Percentiles rank a stretch among this genome's conserved stretches.
Conservation (phyloP, 2,329 filamentous ascomycete species). For the Cyphellophora europaea region DNA sequence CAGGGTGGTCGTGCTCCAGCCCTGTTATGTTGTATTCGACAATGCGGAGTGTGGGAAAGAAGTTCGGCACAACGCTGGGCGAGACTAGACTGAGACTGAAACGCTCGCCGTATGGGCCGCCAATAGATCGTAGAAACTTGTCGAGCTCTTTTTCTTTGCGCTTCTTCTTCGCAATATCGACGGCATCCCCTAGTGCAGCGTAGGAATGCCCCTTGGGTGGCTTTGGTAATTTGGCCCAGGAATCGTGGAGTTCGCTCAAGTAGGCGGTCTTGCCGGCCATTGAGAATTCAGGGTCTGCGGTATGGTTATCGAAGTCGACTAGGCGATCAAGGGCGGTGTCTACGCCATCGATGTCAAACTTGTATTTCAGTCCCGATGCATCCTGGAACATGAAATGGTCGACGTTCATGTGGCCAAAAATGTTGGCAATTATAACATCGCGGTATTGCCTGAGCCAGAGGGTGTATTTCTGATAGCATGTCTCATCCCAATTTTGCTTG, state of each 20-base stretch:
- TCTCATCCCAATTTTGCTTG: conserved; percentile 90
- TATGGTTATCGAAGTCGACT: not conserved
- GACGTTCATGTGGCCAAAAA: conserved; percentile 97
- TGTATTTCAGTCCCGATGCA: conserved; percentile 57
- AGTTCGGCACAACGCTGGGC: conserved; percentile 86
- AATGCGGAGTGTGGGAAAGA: conserved; percentile 82
- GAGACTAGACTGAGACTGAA: conserved; percentile 74
- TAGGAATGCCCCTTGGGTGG: conserved; percentile 26
- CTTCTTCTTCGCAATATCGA: conserved; percentile 22
- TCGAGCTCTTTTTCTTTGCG: conserved; percentile 36
- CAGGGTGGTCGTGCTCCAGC: conserved; percentile 43
- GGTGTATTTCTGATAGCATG: conserved; percentile 96
- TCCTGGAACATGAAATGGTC: conserved; percentile 95
- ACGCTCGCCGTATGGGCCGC: conserved; percentile 72
- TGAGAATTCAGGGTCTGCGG: conserved; percentile 38
- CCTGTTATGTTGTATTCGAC: conserved; percentile 87
- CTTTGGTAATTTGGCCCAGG: conserved; percentile 68
- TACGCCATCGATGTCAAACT: conserved; percentile 24
- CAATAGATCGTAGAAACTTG: conserved; percentile 57
- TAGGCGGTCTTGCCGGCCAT: conserved; percentile 67
- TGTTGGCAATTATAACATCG: conserved; percentile 68
- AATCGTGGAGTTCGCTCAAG: conserved; percentile 62
- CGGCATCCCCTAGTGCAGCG: conserved; percentile 10
- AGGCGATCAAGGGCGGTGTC: conserved; percentile 32
- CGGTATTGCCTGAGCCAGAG: conserved; percentile 85